These are phyloP conservation scores for Ilyonectria destructans DNA, from an alignment of 2,329 filamentous ascomycete species.

Conservation along the genomic window DNA sequence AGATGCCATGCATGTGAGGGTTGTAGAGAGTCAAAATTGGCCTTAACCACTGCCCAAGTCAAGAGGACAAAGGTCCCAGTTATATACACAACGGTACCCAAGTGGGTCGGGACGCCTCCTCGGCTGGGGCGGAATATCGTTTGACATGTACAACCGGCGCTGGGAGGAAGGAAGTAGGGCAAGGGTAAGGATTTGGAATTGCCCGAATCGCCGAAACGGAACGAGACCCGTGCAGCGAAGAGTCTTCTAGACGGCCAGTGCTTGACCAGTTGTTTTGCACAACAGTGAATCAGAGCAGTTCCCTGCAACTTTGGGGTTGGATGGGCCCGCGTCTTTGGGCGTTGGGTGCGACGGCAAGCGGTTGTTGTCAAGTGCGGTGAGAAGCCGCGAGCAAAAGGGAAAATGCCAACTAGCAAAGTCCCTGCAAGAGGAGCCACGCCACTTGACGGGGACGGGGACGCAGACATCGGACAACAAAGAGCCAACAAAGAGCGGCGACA, in stretches of 20 bases:
- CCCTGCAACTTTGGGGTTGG: conserved; percentile 1
- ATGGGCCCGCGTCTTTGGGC: conserved; percentile 29
- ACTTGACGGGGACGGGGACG: conserved; percentile 33
- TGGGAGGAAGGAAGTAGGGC: conserved; percentile 18
- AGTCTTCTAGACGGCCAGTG: conserved; percentile 8
- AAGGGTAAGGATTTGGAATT: conserved; percentile 20
- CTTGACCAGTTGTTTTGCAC: conserved; percentile 19
- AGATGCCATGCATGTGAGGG: too few relatives aligned
- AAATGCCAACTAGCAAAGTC: conserved; percentile 45
- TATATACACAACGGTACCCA: too few relatives aligned
- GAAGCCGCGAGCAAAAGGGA: conserved; percentile 45
- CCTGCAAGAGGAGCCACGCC: conserved; percentile 46
- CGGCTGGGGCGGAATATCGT: too few relatives aligned
- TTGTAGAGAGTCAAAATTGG: too few relatives aligned
- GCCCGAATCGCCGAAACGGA: conserved; percentile 22
- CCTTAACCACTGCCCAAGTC: too few relatives aligned
- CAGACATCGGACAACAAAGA: background rate
- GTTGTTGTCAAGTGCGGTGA: conserved; percentile 46
- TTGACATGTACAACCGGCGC: background rate
- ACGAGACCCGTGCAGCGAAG: conserved; percentile 16
- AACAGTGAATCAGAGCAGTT: conserved; percentile 34
- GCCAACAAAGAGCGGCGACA: conserved; percentile 1
- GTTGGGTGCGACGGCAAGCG: conserved; percentile 35
- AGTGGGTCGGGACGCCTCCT: too few relatives aligned
- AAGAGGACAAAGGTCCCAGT: too few relatives aligned